Evolutionary conservation across 805 yeast genomes (phyloP).

Genomic region (Saccharomyces jurei): DNA sequence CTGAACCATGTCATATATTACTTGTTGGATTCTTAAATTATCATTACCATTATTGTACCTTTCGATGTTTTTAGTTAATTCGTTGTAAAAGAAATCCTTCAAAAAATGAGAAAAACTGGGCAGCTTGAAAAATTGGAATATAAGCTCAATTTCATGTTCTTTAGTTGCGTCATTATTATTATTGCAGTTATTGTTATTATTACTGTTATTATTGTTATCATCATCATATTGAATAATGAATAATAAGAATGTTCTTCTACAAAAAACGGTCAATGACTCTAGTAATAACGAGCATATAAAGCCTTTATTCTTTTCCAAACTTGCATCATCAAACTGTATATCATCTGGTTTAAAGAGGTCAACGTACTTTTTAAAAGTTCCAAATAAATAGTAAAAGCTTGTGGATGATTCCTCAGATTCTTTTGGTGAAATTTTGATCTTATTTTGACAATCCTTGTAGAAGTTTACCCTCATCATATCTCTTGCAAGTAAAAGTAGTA

Average conservation of each 20-base stretch:
- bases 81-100: conserved; percentile 4
- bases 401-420: neutral
- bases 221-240: neutral
- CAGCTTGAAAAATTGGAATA: neutral
- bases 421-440: neutral
- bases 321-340: neutral
- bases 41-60: neutral
- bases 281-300: conserved; percentile 7
- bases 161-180: neutral
- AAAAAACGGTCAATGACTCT: conserved; percentile 13
- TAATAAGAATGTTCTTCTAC: conserved; percentile 12
- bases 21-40: neutral
- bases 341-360: neutral
- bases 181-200: neutral
- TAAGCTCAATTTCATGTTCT: neutral
- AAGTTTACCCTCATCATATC: conserved; percentile 7
- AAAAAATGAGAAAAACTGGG: conserved; percentile 9
- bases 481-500: conserved; percentile 7
- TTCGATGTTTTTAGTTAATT: neutral
- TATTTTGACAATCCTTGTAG: conserved; percentile 1
- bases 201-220: neutral
- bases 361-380: conserved; percentile 2
- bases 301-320: neutral
- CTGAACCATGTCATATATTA: neutral
- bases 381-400: neutral